These are phyloP conservation scores for Capsicum pubescens DNA, from an alignment of 257 asterid species.

Conservation along the genomic window DNA sequence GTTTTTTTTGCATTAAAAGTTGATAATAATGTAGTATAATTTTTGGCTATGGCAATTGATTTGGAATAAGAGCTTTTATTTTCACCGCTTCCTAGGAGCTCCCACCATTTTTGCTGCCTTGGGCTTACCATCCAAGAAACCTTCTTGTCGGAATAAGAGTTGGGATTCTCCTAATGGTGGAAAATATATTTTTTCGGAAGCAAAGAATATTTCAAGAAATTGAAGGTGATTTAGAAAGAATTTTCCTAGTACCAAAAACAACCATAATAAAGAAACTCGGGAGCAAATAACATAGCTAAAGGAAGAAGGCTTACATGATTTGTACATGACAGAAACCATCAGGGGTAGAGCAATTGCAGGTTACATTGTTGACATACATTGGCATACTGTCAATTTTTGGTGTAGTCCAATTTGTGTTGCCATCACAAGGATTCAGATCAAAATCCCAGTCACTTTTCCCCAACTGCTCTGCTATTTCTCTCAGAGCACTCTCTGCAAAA, in stretches of 20 bases:
- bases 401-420: constrained; percentile 10
- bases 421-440: constrained; percentile 32
- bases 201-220: background rate
- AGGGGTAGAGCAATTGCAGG: constrained; percentile 38
- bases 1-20: background rate
- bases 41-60: background rate
- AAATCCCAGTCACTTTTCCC: constrained; percentile 41
- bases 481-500: constrained; percentile 32
- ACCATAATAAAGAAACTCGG: background rate
- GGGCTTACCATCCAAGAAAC: background rate
- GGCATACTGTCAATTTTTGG: background rate
- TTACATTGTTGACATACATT: background rate
- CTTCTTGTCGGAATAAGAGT: background rate
- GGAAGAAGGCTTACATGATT: constrained; percentile 37
- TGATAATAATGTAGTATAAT: background rate
- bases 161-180: background rate
- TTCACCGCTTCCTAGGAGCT: background rate
- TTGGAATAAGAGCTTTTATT: background rate
- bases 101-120: too few species aligned
- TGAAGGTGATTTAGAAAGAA: background rate
- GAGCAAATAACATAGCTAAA: background rate
- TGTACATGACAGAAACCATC: constrained; percentile 39
- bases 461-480: constrained; percentile 31
- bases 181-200: background rate
- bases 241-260: background rate